phyloP scores from a whole-genome alignment of 345 rosid genomes.

The Streptanthus diversifolius region DNA sequence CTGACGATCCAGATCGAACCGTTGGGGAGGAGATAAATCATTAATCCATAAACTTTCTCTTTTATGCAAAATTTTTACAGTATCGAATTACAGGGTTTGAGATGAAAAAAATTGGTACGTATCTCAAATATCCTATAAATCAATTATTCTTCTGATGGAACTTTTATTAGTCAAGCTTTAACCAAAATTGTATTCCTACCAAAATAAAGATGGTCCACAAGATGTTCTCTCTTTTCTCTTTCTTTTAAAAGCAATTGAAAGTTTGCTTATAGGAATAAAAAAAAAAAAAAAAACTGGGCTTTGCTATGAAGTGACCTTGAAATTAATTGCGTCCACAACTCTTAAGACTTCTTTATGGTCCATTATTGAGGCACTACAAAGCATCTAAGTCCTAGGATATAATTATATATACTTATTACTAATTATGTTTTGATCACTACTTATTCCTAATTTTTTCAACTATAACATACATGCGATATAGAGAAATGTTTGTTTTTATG shows the following conservation, averaged over 20 bases:
- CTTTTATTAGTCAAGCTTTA: not conserved
- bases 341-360: constrained; percentile 22
- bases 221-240: constrained; percentile 7
- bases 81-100: not conserved
- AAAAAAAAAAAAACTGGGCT: not conserved
- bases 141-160: not conserved
- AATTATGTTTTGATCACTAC: not conserved
- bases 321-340: constrained; percentile 18
- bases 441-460: not conserved
- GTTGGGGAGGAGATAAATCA: not conserved
- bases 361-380: constrained; percentile 13
- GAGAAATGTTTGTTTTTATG: not conserved
- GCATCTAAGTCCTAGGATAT: constrained; percentile 16
- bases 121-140: not conserved
- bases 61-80: not conserved
- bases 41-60: not conserved
- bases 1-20: not conserved
- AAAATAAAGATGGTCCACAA: constrained; percentile 20
- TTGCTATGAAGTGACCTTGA: constrained; percentile 13
- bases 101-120: not conserved
- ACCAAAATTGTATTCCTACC: constrained; percentile 5
- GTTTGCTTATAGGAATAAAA: not conserved
- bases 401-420: constrained; percentile 19
- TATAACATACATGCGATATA: not conserved
- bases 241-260: not conserved